phyloP scores from a whole-genome alignment of 2,329 filamentous ascomycete species.

The Fusarium robinianum region DNA sequence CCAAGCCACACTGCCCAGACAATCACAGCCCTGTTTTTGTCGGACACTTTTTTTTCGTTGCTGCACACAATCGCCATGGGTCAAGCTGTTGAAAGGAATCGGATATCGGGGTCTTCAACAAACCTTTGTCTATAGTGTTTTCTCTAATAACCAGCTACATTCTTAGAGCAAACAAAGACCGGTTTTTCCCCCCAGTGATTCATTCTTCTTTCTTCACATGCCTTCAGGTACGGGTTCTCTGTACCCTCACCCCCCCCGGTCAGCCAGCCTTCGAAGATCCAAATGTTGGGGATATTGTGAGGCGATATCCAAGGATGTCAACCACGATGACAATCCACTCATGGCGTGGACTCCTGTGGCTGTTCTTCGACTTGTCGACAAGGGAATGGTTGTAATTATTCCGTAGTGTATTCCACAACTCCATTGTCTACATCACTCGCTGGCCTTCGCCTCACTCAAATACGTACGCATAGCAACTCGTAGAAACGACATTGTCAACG shows the following conservation, averaged over 20 bases:
- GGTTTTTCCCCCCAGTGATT: no score
- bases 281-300: constrained; percentile 16
- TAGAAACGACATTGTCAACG: no score
- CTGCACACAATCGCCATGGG: no score
- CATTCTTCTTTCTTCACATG: not conserved
- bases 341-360: constrained; percentile 9
- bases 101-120: no score
- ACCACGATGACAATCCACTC: constrained; percentile 14
- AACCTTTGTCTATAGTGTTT: no score
- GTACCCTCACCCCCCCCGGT: no score
- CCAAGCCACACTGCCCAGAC: constrained; percentile 39
- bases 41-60: constrained; percentile 31
- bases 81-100: no score
- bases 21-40: constrained; percentile 34
- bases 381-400: constrained; percentile 5
- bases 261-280: constrained; percentile 20
- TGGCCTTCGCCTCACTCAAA: not conserved
- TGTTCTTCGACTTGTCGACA: constrained; percentile 13
- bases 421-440: constrained; percentile 12
- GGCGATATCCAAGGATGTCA: constrained; percentile 4
- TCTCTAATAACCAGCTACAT: no score
- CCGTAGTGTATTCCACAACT: no score
- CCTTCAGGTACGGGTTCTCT: no score
- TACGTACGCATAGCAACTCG: no score
- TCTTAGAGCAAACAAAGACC: no score